Base-by-base conservation (phyloP, 352 stramenopile genomes). In the Phytophthora sp. region DNA sequence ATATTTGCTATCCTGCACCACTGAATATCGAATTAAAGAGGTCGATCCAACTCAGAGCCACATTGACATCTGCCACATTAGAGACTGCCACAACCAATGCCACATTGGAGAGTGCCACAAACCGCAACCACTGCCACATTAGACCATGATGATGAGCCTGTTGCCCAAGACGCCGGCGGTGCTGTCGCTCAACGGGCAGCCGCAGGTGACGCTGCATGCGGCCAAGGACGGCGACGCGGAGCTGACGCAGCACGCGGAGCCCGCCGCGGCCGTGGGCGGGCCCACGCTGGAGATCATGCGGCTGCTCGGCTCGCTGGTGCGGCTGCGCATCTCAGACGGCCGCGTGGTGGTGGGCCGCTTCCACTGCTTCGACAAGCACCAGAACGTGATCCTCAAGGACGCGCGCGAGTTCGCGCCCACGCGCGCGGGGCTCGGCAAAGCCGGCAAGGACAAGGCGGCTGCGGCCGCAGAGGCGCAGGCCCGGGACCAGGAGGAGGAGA, bases 291-390 rank as follows among this genome's bases (percentile, higher is more conserved):
- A 77, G 48, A 54, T 89, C 32, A 91, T 92, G 79, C 56, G 69
- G 54, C 61, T 92, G 43, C 64, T 92, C 10, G 81, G 81, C 28
- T 57, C 73, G 7, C 34, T 77, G 6, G 72, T 88, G 44, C 84
- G 84, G 39, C 66, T 92, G 51, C 74, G 86, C 55, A 88, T 92
- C 69, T 80, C 75, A 48, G 84, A 92, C 62, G 81, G 84, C 35
- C 81, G 84, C 68, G 72, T 89, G 31, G 28, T 92, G 34, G 51
- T 91, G 10, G 84, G 84, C 18, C 75, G 54, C 41, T 84, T 92
- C 58, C 82, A 92, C 71, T 91, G 84, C 67, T 86, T 92, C 59
- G 84, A 92, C 79, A 88, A 90, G 66, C 81, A 92, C 66, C 77
- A 91, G 70, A 92, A 92, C 65, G 69, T 92, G 27, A 91, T 92